Evolutionary conservation across 129 eudicot genomes (phyloP).

Genomic region (Pseudognaphalium luteoalbum): DNA sequence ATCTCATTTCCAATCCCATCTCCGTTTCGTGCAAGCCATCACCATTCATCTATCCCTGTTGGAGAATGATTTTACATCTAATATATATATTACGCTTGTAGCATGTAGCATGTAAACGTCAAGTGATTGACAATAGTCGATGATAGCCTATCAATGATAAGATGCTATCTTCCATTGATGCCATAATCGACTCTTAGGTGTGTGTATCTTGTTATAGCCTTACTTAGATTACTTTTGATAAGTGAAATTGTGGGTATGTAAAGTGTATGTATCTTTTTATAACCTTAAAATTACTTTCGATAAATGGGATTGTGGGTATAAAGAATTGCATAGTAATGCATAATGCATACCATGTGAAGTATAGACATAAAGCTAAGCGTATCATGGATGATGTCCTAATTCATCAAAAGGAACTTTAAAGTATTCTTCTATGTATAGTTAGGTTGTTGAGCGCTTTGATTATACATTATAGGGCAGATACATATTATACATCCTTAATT

Average conservation of each 20-base stretch:
- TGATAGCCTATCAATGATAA: neutral
- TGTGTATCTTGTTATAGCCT: neutral
- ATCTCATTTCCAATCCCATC: no score
- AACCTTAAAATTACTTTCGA: neutral
- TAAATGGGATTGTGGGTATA: neutral
- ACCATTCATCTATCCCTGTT: no score
- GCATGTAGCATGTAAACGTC: neutral
- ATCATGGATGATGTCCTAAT: constrained; percentile 6
- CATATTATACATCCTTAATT: no score
- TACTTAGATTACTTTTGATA: neutral
- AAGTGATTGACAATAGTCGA: neutral
- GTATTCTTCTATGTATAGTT: neutral
- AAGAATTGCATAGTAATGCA: neutral
- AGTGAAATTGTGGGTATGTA: neutral
- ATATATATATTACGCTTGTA: no score
- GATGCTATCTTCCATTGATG: neutral
- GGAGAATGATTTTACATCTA: no score
- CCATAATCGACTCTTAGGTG: neutral
- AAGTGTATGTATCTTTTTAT: neutral
- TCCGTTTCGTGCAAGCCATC: no score
- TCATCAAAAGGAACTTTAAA: neutral
- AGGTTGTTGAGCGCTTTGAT: neutral
- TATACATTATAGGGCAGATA: neutral
- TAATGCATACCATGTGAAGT: constrained; percentile 20
- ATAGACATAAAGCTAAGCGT: neutral